A percentile compares a stretch with the other conserved stretches of the same genome.
phyloP scores from a whole-genome alignment of 1,284 basidiomycete species.

The Apiotrichum gamsii region DNA sequence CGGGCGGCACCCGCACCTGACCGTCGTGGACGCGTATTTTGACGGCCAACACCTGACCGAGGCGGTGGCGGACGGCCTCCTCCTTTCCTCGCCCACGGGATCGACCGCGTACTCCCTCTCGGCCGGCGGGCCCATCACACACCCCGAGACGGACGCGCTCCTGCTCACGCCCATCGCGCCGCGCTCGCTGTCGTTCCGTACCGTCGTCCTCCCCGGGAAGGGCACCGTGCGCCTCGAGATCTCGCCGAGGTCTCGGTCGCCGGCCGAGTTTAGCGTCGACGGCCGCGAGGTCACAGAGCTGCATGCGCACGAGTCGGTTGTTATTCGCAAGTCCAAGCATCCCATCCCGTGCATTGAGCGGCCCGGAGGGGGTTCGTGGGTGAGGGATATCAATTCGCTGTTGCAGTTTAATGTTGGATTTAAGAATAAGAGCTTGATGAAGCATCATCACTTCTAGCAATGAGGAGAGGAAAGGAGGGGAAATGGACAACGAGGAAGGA shows the following conservation, averaged over 20 bases:
- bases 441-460: neutral
- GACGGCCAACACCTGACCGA: slow-evolving; percentile 93
- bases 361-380: slow-evolving; percentile 86
- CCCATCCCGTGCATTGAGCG: slow-evolving; percentile 90
- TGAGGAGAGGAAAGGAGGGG: neutral
- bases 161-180: slow-evolving; percentile 94
- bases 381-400: slow-evolving; percentile 88
- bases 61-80: slow-evolving; percentile 92
- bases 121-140: slow-evolving; percentile 92
- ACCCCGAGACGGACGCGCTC: slow-evolving; percentile 82
- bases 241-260: slow-evolving; percentile 72
- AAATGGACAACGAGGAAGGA: neutral
- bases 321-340: slow-evolving; percentile 75
- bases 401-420: slow-evolving; percentile 88
- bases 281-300: slow-evolving; percentile 76
- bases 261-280: slow-evolving; percentile 87
- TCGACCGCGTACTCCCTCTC: slow-evolving; percentile 96
- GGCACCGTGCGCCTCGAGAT: slow-evolving; percentile 74
- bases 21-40: slow-evolving; percentile 91
- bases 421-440: slow-evolving; percentile 59
- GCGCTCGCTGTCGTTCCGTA: slow-evolving; percentile 83
- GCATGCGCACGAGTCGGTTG: slow-evolving; percentile 73
- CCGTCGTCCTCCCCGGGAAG: slow-evolving; percentile 78
- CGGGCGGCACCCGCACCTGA: slow-evolving; percentile 83
- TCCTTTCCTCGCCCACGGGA: slow-evolving; percentile 92